Conservation (phyloP, 169 alveolate genomes). For the Plasmodium ovale region DNA sequence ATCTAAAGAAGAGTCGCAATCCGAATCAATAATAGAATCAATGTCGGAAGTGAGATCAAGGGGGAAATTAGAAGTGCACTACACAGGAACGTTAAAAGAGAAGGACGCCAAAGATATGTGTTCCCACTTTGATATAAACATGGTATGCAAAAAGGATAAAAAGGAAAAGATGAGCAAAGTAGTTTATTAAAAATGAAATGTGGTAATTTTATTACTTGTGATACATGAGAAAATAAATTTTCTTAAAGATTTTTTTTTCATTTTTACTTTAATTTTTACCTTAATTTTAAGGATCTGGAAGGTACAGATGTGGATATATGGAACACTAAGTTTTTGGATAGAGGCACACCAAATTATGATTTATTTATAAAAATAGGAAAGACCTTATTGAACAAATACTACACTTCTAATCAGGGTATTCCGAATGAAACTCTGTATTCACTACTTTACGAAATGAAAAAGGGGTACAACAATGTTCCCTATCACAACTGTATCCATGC, state of each 20-base stretch:
- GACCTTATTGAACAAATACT: slow-evolving; percentile 34
- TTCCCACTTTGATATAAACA: slow-evolving; percentile 27
- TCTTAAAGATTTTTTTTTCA: background rate
- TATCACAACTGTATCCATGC: slow-evolving; percentile 75
- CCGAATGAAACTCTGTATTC: slow-evolving; percentile 50
- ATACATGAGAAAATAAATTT: background rate
- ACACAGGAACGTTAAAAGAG: background rate
- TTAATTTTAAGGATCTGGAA: slow-evolving; percentile 29
- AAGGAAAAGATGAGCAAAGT: no score
- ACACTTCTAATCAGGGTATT: slow-evolving; percentile 23
- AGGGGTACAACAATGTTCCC: slow-evolving; percentile 75
- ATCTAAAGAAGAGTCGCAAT: slow-evolving; percentile 43
- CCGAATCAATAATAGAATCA: slow-evolving; percentile 63
- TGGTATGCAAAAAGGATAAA: no score
- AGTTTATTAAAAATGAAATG: no score
- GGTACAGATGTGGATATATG: slow-evolving; percentile 7
- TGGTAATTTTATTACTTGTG: slow-evolving; percentile 5
- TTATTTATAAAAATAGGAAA: slow-evolving; percentile 45
- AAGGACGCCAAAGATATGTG: background rate
- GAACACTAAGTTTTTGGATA: slow-evolving; percentile 34
- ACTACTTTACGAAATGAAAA: slow-evolving; percentile 63
- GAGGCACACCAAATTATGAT: slow-evolving; percentile 11
- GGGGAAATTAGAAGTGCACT: slow-evolving; percentile 7
- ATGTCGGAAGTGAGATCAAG: slow-evolving; percentile 23
- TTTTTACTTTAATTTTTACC: background rate